Conservation (phyloP, 129 eudicot genomes). For the Escallonia rubra region DNA sequence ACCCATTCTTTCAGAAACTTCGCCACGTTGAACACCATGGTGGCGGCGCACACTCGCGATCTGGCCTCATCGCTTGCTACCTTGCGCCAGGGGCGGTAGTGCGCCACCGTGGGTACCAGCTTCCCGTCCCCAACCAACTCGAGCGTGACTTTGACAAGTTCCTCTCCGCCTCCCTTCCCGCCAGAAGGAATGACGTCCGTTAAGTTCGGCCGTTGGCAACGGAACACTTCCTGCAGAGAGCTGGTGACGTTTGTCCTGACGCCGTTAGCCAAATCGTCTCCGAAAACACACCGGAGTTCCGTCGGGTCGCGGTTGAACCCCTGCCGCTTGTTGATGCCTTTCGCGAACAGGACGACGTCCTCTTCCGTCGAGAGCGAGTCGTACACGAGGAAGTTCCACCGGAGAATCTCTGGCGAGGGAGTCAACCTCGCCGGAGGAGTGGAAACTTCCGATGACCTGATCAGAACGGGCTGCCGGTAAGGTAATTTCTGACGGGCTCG, state of each 20-base stretch:
- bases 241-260: slow-evolving; percentile 56
- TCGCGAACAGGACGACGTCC: slow-evolving; percentile 70
- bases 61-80: background rate
- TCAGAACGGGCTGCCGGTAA: slow-evolving; percentile 43
- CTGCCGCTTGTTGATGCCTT: slow-evolving; percentile 67
- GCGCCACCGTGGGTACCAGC: slow-evolving; percentile 61
- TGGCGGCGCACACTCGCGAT: slow-evolving; percentile 62
- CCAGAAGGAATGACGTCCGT: slow-evolving; percentile 22
- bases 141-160: slow-evolving; percentile 36
- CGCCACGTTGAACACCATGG: slow-evolving; percentile 82
- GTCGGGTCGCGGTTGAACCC: slow-evolving; percentile 51
- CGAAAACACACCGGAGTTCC: slow-evolving; percentile 69
- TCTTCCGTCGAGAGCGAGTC: slow-evolving; percentile 35
- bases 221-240: slow-evolving; percentile 76
- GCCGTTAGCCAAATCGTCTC: slow-evolving; percentile 33
- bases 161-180: no score
- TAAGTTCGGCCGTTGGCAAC: slow-evolving; percentile 57
- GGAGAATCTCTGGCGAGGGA: slow-evolving; percentile 37
- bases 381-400: slow-evolving; percentile 66
- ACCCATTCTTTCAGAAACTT: slow-evolving; percentile 79
- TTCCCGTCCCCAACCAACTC: slow-evolving; percentile 23
- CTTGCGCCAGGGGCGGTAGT: slow-evolving; percentile 48
- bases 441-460: slow-evolving; percentile 6
- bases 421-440: background rate
- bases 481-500: slow-evolving; percentile 52